These are phyloP conservation scores for Botrytis fragariae DNA, from an alignment of 2,329 filamentous ascomycete genomes.

Conservation along the genomic window DNA sequence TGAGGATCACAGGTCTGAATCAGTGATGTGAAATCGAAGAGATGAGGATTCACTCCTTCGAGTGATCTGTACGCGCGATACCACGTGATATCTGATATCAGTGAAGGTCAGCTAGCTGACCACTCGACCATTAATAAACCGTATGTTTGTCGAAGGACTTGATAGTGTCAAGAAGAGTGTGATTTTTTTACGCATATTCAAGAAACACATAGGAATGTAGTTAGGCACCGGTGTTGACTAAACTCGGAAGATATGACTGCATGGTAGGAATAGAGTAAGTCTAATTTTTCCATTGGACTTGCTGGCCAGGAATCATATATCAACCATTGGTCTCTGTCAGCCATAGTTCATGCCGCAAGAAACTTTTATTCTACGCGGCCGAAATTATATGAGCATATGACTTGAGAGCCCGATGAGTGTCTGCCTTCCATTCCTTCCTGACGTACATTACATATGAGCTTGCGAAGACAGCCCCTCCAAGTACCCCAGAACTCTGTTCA, in stretches of 20 bases:
- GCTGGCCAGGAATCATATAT: background rate
- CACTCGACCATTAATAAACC: background rate
- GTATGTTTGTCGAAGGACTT: background rate
- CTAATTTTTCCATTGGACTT: too few species aligned
- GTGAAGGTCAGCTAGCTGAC: background rate
- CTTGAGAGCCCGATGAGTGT: background rate
- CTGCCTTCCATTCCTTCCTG: too few species aligned
- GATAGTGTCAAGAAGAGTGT: too few species aligned
- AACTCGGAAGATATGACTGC: background rate
- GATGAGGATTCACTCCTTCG: background rate
- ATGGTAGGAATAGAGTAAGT: background rate
- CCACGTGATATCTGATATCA: background rate
- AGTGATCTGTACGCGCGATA: background rate
- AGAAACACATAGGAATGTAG: background rate
- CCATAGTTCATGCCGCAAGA: background rate
- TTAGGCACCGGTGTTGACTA: background rate
- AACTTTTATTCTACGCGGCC: background rate
- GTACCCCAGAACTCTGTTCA: conserved; percentile 51
- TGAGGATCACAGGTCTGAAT: background rate
- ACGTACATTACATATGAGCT: conserved; percentile 1
- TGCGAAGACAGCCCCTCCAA: conserved; percentile 36
- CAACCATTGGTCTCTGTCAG: background rate
- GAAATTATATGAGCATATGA: too few species aligned
- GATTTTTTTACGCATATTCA: background rate
- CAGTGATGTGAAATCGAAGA: background rate